These are phyloP conservation scores for Pseudogymnoascus sp. DNA, from an alignment of 2,329 filamentous ascomycete genomes.

Conservation along the genomic window DNA sequence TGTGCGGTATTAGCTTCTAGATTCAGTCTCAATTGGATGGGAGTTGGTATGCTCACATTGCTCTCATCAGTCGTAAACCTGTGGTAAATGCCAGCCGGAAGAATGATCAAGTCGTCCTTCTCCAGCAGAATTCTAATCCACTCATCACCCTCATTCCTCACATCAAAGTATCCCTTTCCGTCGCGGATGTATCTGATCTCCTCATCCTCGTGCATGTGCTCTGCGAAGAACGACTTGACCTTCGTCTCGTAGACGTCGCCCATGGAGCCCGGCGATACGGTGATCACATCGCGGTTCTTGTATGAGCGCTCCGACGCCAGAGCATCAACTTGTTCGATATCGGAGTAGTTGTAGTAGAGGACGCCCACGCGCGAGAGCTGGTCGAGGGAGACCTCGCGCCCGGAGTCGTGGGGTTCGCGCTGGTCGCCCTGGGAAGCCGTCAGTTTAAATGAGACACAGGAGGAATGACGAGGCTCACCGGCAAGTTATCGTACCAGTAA, in stretches of 20 bases:
- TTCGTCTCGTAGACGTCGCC: constrained; percentile 85
- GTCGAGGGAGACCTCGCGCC: constrained; percentile 55
- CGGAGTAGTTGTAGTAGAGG: constrained; percentile 62
- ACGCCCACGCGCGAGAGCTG: constrained; percentile 73
- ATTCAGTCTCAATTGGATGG: neutral
- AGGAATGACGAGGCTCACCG: constrained; percentile 36
- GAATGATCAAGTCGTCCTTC: constrained; percentile 84
- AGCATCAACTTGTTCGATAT: constrained; percentile 60
- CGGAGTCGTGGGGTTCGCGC: constrained; percentile 82
- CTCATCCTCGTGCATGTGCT: constrained; percentile 97
- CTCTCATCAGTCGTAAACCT: constrained; percentile 89
- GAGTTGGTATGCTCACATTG: constrained; percentile 58
- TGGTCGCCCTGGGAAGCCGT: constrained; percentile 69
- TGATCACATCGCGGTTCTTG: constrained; percentile 91
- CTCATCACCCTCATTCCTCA: constrained; percentile 70
- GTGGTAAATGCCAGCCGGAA: constrained; percentile 94
- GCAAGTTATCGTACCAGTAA: constrained; percentile 63
- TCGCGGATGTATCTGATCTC: constrained; percentile 93
- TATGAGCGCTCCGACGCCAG: constrained; percentile 73
- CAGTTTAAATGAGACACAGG: constrained; percentile 12
- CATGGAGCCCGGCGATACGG: constrained; percentile 78
- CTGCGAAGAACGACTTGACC: constrained; percentile 86
- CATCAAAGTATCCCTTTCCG: constrained; percentile 88
- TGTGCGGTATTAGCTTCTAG: constrained; percentile 32
- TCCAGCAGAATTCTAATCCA: constrained; percentile 84